A percentile compares a stretch with the other conserved stretches of the same genome.
phyloP scores from a whole-genome alignment of 2,329 filamentous ascomycete genomes.

The Cytospora paraplurivora region DNA sequence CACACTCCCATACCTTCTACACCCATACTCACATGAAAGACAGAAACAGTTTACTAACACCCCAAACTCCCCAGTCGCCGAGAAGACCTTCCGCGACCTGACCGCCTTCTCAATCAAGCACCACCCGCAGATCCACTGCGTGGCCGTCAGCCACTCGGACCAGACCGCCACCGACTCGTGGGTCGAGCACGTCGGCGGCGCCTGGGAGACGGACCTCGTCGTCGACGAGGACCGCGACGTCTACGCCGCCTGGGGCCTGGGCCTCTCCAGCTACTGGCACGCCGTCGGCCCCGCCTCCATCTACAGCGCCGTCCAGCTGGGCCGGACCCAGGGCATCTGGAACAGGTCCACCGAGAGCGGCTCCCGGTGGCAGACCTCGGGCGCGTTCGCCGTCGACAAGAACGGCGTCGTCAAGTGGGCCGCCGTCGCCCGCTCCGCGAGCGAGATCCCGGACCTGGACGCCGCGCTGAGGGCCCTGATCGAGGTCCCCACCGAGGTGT shows the following conservation, averaged over 20 bases:
- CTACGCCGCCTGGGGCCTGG: slow-evolving; percentile 68
- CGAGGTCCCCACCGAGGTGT: slow-evolving; percentile 17
- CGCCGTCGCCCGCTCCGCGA: slow-evolving; percentile 49
- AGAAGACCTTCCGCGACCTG: slow-evolving; percentile 63
- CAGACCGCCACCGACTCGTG: slow-evolving; percentile 56
- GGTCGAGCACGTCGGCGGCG: slow-evolving; percentile 58
- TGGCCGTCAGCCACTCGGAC: slow-evolving; percentile 65
- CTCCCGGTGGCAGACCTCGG: slow-evolving; percentile 69
- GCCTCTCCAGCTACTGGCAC: slow-evolving; percentile 62
- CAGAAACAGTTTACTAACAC: slow-evolving; percentile 8
- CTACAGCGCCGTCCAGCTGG: slow-evolving; percentile 59
- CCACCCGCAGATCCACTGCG: slow-evolving; percentile 52
- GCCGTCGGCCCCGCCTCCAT: slow-evolving; percentile 61
- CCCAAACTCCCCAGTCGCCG: slow-evolving; percentile 62
- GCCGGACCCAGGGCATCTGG: slow-evolving; percentile 65
- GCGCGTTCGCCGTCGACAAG: slow-evolving; percentile 62
- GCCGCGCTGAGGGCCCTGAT: slow-evolving; percentile 41
- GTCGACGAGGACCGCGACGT: slow-evolving; percentile 61
- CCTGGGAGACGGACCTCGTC: slow-evolving; percentile 60
- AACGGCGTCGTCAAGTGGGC: slow-evolving; percentile 57
- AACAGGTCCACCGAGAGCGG: slow-evolving; percentile 67
- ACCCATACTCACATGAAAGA: neutral
- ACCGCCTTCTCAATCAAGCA: slow-evolving; percentile 54
- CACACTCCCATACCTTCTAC: neutral
- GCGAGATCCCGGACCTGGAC: slow-evolving; percentile 57